Evolutionary conservation across 2,329 filamentous ascomycete species (phyloP).

Genomic region (Xylariaceae sp.): DNA sequence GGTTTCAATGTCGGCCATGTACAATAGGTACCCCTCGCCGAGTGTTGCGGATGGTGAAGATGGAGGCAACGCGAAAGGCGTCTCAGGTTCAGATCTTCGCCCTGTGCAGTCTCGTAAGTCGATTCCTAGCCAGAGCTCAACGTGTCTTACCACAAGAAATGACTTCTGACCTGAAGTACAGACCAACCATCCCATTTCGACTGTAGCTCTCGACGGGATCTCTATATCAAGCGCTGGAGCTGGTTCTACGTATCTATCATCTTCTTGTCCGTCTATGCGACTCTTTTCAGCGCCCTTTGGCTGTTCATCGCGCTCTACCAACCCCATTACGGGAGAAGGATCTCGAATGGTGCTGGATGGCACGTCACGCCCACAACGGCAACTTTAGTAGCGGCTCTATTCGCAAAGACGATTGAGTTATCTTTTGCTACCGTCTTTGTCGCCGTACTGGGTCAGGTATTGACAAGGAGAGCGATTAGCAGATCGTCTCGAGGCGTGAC

Average conservation of each 20-base stretch:
- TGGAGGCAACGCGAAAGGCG: slow-evolving; percentile 19
- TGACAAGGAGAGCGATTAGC: slow-evolving; percentile 63
- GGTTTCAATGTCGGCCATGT: slow-evolving; percentile 18
- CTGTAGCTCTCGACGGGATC: slow-evolving; percentile 29
- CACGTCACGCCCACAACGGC: slow-evolving; percentile 57
- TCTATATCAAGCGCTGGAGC: slow-evolving; percentile 29
- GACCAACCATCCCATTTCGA: slow-evolving; percentile 26
- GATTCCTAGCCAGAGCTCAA: not conserved
- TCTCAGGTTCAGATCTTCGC: not conserved
- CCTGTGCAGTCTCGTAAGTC: slow-evolving; percentile 23
- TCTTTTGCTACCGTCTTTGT: slow-evolving; percentile 75
- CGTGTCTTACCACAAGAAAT: not conserved
- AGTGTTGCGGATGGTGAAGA: slow-evolving; percentile 16
- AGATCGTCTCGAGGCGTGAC: slow-evolving; percentile 59
- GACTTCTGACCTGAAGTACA: slow-evolving; percentile 10
- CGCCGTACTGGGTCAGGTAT: slow-evolving; percentile 65
- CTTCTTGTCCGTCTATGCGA: slow-evolving; percentile 56
- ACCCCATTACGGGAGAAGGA: slow-evolving; percentile 55
- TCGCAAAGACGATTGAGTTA: slow-evolving; percentile 73
- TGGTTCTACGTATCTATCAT: slow-evolving; percentile 49
- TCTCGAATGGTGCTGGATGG: slow-evolving; percentile 47
- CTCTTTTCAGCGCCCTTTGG: slow-evolving; percentile 60
- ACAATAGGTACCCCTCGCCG: slow-evolving; percentile 8
- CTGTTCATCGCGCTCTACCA: slow-evolving; percentile 56
- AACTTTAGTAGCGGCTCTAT: slow-evolving; percentile 59